Evolutionary conservation across 495 filamentous ascomycete species (phyloP).

Genomic region (Xeromyces bisporus): DNA sequence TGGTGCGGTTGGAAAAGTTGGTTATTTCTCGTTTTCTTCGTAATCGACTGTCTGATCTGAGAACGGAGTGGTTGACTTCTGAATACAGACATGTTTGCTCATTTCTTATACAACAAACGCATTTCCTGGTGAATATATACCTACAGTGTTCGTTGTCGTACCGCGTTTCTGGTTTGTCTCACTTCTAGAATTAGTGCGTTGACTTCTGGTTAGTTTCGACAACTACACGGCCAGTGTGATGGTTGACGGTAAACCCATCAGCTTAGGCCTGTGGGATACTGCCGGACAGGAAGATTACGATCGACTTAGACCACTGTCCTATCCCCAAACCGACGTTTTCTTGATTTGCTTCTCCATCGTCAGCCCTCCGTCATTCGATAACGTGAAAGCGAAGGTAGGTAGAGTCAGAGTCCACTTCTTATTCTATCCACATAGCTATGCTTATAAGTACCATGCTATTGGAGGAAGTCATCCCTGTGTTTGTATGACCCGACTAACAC

Average conservation of each 20-base stretch:
- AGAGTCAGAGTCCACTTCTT: too few species aligned
- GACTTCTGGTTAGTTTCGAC: conserved; percentile 53
- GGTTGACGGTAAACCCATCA: conserved; percentile 95
- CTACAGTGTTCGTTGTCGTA: conserved; percentile 67
- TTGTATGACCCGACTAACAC: conserved; percentile 3
- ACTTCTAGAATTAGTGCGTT: conserved; percentile 1
- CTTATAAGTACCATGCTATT: too few species aligned
- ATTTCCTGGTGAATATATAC: conserved; percentile 97
- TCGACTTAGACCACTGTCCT: conserved; percentile 82
- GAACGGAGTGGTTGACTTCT: conserved; percentile 3
- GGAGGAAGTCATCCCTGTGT: too few species aligned
- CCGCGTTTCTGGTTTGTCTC: conserved; percentile 4
- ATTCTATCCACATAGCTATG: neutral
- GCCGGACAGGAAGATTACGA: conserved; percentile 98
- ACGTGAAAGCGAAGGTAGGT: conserved; percentile 93
- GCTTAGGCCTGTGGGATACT: conserved; percentile 95
- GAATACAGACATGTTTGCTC: conserved; percentile 78
- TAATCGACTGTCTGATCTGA: neutral
- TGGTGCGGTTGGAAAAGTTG: conserved; percentile 94
- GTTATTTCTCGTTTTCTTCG: conserved; percentile 7
- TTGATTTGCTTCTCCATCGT: conserved; percentile 97
- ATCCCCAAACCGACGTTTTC: conserved; percentile 96
- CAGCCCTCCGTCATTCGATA: conserved; percentile 92
- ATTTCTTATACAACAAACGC: conserved; percentile 99
- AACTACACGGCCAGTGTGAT: conserved; percentile 98